Base-by-base conservation (phyloP, 2,329 filamentous ascomycete genomes). In the Ophiostoma angusticollis region DNA sequence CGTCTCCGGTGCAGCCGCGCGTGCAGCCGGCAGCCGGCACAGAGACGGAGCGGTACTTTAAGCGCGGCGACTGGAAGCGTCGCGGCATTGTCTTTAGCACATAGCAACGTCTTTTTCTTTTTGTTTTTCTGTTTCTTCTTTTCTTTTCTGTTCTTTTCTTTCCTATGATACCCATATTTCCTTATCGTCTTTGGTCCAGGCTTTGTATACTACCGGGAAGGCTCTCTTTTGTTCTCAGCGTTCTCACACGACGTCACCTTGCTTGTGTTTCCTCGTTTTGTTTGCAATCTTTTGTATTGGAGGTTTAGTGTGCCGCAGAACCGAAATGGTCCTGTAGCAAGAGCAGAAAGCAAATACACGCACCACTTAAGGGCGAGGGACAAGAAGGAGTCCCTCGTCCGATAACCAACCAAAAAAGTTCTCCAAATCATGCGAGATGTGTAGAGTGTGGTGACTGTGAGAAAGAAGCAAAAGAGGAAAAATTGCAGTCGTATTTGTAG, bases 51-150 rank as follows among this genome's bases (percentile, higher is more conserved):
- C 45, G 50, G 24, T 56, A 50, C 28, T 44, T 58, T 13, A 54
- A 53, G 46, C 50, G 56, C 2, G 57, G 57, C 36, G 54, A 49
- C 35, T 60, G 57, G 57, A 60, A 60, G 51, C 49, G 57, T 16
- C 44, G 54, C 5, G 57, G 53, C 17, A 57, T 60, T 28, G 50
- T 59, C 34, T 60, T 60, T 40, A 41, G 34, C 19, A 52, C 52
- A 16, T 52, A 54, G 7, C 53, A 57, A 36, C 12, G 4, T 11
- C 13, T 14, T 22, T 19, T 16, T n/a, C 14, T n/a, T 22, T 24
- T 24, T 37, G 31, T 31, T 21, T 9, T 29, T 37, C n/a, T 18
- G 6, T 36, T 9, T 35, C 30, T 28, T 13, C 34, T 7, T 28
- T 13, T 27, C 34, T 11, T 28, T 21, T 23, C 8, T 7, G 21